A percentile compares a stretch with the other conserved stretches of the same genome.
These are phyloP conservation scores for Candida sp. DNA, from an alignment of 1,139 yeast species.

Conservation along the genomic window DNA sequence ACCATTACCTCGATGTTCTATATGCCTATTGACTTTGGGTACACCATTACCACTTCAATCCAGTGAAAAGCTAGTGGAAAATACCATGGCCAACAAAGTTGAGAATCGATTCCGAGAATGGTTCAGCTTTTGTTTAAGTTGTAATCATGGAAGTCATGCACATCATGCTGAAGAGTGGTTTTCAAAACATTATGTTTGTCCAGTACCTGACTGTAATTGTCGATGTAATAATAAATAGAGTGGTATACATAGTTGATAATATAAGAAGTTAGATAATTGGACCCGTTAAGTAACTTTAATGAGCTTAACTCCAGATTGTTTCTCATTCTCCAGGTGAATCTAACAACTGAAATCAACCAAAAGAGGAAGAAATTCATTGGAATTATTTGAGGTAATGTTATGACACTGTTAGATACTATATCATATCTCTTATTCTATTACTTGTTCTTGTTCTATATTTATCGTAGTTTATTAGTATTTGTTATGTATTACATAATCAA, in stretches of 20 bases:
- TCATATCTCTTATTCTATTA: too few species aligned
- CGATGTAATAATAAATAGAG: conserved; percentile 57
- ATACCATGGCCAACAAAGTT: conserved; percentile 15
- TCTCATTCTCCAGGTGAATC: too few species aligned
- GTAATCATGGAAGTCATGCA: conserved; percentile 94
- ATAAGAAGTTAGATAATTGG: too few species aligned
- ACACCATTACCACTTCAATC: conserved; percentile 52
- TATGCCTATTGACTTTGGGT: conserved; percentile 81
- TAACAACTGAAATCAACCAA: too few species aligned
- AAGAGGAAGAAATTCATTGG: too few species aligned
- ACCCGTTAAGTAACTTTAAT: too few species aligned
- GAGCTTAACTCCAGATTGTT: too few species aligned
- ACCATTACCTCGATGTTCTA: conserved; percentile 89
- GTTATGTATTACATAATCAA: background rate
- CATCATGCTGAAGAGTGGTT: conserved; percentile 98
- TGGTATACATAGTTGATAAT: background rate
- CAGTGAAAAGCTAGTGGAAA: conserved; percentile 14
- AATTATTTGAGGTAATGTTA: too few species aligned
- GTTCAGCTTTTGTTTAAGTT: conserved; percentile 88
- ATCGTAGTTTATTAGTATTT: background rate
- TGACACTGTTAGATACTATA: too few species aligned
- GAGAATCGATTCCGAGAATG: conserved; percentile 54
- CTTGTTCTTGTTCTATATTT: too few species aligned
- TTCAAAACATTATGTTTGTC: conserved; percentile 80
- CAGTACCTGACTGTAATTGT: conserved; percentile 92